Conservation (phyloP, 495 filamentous ascomycete genomes). For the Aspergillus ostianus region DNA sequence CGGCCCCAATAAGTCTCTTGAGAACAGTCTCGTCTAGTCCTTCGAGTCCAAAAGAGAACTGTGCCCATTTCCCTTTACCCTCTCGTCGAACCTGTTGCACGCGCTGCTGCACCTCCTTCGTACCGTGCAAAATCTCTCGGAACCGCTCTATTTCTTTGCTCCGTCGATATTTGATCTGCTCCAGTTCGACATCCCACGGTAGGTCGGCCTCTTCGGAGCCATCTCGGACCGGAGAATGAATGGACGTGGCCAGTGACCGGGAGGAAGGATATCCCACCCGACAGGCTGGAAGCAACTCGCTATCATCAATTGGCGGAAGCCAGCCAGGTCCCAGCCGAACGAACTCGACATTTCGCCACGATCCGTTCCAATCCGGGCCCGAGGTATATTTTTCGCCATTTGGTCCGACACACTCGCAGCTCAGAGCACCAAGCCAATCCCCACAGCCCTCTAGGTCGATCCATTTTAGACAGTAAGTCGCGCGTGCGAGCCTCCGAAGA, state of each 20-base stretch:
- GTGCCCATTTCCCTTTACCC: slow-evolving; percentile 38
- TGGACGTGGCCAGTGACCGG: slow-evolving; percentile 19
- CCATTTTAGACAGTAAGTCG: slow-evolving; percentile 70
- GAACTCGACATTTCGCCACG: slow-evolving; percentile 50
- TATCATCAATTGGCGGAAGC: slow-evolving; percentile 24
- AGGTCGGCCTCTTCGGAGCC: slow-evolving; percentile 11
- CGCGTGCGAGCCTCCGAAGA: slow-evolving; percentile 63
- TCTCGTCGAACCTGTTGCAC: slow-evolving; percentile 30
- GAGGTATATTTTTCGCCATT: slow-evolving; percentile 26
- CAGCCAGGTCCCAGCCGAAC: slow-evolving; percentile 54
- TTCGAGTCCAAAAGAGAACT: slow-evolving; percentile 33
- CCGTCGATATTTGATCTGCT: slow-evolving; percentile 28
- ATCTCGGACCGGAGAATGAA: slow-evolving; percentile 14
- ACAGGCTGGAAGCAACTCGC: slow-evolving; percentile 8
- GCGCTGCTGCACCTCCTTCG: slow-evolving; percentile 26
- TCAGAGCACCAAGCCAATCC: slow-evolving; percentile 67
- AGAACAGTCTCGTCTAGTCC: slow-evolving; percentile 21
- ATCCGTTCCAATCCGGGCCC: slow-evolving; percentile 50
- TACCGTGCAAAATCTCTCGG: slow-evolving; percentile 20
- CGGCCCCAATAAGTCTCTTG: slow-evolving; percentile 19
- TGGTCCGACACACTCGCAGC: slow-evolving; percentile 36
- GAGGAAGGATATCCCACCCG: background rate
- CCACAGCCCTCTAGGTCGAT: slow-evolving; percentile 79
- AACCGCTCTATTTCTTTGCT: slow-evolving; percentile 28
- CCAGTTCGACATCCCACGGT: slow-evolving; percentile 35